Evolutionary conservation across 805 yeast genomes (phyloP).

Genomic region (Lipomyces kockii): DNA sequence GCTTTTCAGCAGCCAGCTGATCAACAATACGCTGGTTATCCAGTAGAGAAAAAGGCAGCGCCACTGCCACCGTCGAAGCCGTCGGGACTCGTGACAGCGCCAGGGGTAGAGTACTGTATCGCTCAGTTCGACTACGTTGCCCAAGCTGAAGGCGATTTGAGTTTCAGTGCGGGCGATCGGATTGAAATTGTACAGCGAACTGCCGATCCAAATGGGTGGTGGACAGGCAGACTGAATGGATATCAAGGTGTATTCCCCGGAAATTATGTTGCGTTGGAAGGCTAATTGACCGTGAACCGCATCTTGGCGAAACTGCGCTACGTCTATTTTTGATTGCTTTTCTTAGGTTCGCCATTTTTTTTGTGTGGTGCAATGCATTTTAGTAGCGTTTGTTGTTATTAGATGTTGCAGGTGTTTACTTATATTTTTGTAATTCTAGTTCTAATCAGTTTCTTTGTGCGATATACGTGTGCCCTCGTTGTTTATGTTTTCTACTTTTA

Average conservation of each 20-base stretch:
- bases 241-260: slow-evolving; percentile 94
- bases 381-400: background rate
- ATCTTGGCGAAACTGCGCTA: background rate
- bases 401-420: background rate
- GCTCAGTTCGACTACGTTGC: slow-evolving; percentile 92
- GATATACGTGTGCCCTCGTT: background rate
- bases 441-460: background rate
- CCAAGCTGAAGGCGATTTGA: slow-evolving; percentile 89
- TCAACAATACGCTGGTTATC: slow-evolving; percentile 20
- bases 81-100: slow-evolving; percentile 41
- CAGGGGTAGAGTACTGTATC: slow-evolving; percentile 60
- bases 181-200: slow-evolving; percentile 85
- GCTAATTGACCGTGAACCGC: background rate
- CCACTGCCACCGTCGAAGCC: slow-evolving; percentile 44
- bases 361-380: background rate
- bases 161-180: slow-evolving; percentile 84
- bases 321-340: background rate
- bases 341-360: background rate
- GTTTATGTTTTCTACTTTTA: background rate
- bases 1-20: slow-evolving; percentile 20
- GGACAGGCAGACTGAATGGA: slow-evolving; percentile 91
- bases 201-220: slow-evolving; percentile 90
- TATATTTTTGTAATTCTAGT: background rate
- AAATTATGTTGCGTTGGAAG: slow-evolving; percentile 77
- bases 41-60: slow-evolving; percentile 31